Evolutionary conservation across 495 filamentous ascomycete genomes (phyloP).

Genomic region (Penicillium ochrochloron): DNA sequence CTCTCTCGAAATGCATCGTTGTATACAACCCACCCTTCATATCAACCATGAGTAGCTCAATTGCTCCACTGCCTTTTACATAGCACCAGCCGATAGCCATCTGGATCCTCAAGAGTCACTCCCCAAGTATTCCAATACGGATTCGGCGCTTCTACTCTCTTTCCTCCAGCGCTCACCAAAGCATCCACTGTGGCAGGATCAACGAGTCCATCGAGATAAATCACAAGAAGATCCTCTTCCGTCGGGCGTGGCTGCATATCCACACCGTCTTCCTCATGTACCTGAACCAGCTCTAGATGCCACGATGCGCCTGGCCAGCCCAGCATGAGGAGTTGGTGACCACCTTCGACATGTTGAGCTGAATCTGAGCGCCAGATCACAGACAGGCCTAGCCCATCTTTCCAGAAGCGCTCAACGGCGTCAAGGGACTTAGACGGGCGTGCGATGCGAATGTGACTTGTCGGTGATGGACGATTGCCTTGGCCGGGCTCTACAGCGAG

Average conservation of each 20-base stretch:
- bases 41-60: neutral
- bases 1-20: too few species aligned
- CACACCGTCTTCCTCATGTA: conserved; percentile 7
- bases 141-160: conserved; percentile 13
- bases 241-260: conserved; percentile 18
- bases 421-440: conserved; percentile 4
- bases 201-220: conserved; percentile 24
- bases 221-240: conserved; percentile 24
- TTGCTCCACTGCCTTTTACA: conserved; percentile 12
- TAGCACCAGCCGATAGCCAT: conserved; percentile 23
- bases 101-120: conserved; percentile 23
- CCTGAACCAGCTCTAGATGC: conserved; percentile 24
- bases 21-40: too few species aligned
- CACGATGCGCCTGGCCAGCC: conserved; percentile 21
- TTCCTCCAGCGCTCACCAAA: conserved; percentile 17
- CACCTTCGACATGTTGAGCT: conserved; percentile 9
- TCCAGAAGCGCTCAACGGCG: conserved; percentile 6
- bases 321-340: conserved; percentile 23
- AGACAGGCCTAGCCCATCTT: conserved; percentile 3
- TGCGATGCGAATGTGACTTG: conserved; percentile 7
- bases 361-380: conserved; percentile 6
- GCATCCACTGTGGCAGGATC: conserved; percentile 14
- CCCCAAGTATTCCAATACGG: conserved; percentile 27
- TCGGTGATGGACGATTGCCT: neutral
- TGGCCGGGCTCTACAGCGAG: neutral